Percentiles rank a stretch among this genome's conserved stretches.
Evolutionary conservation across 768 basidiomycete species (phyloP).

Genomic region (Suillus subalutaceus): DNA sequence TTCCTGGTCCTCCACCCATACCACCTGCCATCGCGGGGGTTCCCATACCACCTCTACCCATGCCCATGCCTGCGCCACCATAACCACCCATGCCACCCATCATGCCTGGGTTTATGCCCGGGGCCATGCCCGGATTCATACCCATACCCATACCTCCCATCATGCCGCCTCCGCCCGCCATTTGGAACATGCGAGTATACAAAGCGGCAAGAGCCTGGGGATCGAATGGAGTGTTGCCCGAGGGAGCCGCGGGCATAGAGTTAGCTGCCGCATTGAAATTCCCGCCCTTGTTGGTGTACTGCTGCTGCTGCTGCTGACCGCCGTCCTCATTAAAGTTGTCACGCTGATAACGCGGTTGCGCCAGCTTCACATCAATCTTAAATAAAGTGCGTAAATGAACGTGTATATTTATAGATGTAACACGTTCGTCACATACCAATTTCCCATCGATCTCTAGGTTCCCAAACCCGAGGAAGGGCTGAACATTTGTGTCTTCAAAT

Average conservation of each 20-base stretch:
- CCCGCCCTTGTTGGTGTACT: conserved; percentile 38
- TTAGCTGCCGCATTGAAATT: conserved; percentile 37
- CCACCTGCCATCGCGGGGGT: conserved; percentile 33
- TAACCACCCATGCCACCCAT: conserved; percentile 38
- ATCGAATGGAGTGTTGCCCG: conserved; percentile 74
- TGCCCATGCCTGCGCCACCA: conserved; percentile 39
- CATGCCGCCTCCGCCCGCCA: conserved; percentile 60
- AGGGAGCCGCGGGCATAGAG: conserved; percentile 27
- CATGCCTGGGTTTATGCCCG: conserved; percentile 25
- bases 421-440: conserved; percentile 58
- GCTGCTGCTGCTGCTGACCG: conserved; percentile 18
- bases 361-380: conserved; percentile 96
- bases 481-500: conserved; percentile 89
- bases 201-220: conserved; percentile 90
- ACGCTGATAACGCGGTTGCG: conserved; percentile 86
- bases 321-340: conserved; percentile 60
- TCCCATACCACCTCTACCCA: conserved; percentile 38
- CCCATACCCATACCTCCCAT: conserved; percentile 49
- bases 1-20: conserved; percentile 41
- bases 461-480: conserved; percentile 85
- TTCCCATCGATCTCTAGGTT: conserved; percentile 95
- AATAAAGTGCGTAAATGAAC: background rate
- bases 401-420: background rate
- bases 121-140: conserved; percentile 6
- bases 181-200: conserved; percentile 95